Conservation (phyloP, 352 stramenopile genomes). For the Phytophthora constricta region DNA sequence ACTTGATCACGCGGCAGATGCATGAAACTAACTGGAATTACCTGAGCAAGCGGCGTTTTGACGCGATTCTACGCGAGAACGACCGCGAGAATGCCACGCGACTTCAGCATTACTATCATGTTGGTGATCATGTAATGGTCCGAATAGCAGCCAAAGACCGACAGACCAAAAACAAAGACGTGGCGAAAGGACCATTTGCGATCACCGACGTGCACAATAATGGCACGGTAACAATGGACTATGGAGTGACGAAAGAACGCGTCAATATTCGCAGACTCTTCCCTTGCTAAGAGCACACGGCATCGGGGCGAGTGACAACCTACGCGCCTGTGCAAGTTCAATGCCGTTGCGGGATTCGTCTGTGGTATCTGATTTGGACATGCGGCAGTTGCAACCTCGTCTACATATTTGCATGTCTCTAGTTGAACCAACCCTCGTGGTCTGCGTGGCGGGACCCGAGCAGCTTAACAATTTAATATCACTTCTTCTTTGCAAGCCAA, state of each 20-base stretch:
- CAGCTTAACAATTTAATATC: too few species aligned
- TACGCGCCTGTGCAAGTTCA: too few species aligned
- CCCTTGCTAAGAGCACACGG: not conserved
- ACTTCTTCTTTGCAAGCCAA: too few species aligned
- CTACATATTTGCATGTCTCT: too few species aligned
- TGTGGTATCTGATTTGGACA: too few species aligned
- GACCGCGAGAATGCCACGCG: not conserved
- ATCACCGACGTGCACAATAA: slow-evolving; percentile 8
- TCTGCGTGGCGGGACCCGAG: too few species aligned
- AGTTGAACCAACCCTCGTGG: too few species aligned
- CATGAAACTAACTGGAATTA: slow-evolving; percentile 10
- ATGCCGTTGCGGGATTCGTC: too few species aligned
- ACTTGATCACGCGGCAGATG: slow-evolving; percentile 3
- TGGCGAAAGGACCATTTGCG: not conserved
- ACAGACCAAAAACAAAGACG: not conserved
- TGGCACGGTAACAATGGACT: slow-evolving; percentile 5
- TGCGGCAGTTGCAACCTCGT: too few species aligned
- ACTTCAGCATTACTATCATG: slow-evolving; percentile 5
- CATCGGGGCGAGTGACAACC: not conserved
- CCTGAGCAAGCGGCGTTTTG: slow-evolving; percentile 3
- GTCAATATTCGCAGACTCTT: slow-evolving; percentile 11
- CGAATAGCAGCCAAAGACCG: not conserved
- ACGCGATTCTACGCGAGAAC: slow-evolving; percentile 7
- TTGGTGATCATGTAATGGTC: slow-evolving; percentile 5
- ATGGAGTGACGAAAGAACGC: not conserved